A percentile compares a stretch with the other conserved stretches of the same genome.
Evolutionary conservation across 2,329 filamentous ascomycete species (phyloP).

Genomic region (Aspergillus pseudoviridinutans): DNA sequence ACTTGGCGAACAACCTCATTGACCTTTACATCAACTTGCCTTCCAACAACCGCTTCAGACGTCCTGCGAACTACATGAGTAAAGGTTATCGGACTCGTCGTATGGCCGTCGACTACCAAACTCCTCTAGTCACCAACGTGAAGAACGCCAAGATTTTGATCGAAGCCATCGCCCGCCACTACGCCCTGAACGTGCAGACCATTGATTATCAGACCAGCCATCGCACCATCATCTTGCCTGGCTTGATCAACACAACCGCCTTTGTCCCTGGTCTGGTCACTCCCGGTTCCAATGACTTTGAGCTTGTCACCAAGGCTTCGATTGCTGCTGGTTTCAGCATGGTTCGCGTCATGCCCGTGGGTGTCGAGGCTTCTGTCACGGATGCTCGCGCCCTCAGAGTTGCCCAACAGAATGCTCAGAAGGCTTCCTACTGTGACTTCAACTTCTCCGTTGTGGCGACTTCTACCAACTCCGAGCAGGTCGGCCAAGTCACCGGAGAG

Average conservation of each 20-base stretch:
- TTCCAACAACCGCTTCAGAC: slow-evolving; percentile 95
- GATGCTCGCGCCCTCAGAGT: slow-evolving; percentile 67
- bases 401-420: slow-evolving; percentile 67
- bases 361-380: slow-evolving; percentile 67
- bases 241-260: slow-evolving; percentile 73
- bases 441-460: slow-evolving; percentile 76
- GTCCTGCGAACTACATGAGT: slow-evolving; percentile 97
- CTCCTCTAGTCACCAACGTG: slow-evolving; percentile 94
- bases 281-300: slow-evolving; percentile 62
- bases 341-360: slow-evolving; percentile 74
- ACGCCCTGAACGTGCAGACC: slow-evolving; percentile 74
- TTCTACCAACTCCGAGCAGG: slow-evolving; percentile 68
- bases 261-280: slow-evolving; percentile 72
- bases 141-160: slow-evolving; percentile 98
- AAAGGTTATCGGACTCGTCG: slow-evolving; percentile 94
- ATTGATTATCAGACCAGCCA: slow-evolving; percentile 92
- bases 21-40: slow-evolving; percentile 98
- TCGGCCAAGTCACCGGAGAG: slow-evolving; percentile 66
- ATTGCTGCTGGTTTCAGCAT: slow-evolving; percentile 74
- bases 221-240: slow-evolving; percentile 67
- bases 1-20: slow-evolving; percentile 95
- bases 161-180: slow-evolving; percentile 87
- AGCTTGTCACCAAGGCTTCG: slow-evolving; percentile 67
- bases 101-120: slow-evolving; percentile 98
- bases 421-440: slow-evolving; percentile 68